These are phyloP conservation scores for Rhizopogon sp. DNA, from an alignment of 768 basidiomycete genomes.

Conservation along the genomic window DNA sequence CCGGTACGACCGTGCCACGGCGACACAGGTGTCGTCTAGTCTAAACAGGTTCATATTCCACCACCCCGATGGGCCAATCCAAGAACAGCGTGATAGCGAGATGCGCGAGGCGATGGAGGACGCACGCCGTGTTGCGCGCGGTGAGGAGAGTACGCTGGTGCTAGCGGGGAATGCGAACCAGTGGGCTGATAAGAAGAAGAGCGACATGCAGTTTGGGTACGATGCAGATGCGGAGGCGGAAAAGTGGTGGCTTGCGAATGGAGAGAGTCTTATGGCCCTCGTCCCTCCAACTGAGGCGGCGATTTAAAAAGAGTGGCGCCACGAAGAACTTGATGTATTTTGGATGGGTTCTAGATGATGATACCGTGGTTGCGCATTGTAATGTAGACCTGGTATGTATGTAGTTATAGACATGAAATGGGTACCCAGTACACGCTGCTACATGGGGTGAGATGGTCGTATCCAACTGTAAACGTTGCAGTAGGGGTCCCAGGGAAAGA, in stretches of 20 bases:
- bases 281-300: background rate
- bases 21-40: slow-evolving; percentile 45
- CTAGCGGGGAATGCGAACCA: slow-evolving; percentile 40
- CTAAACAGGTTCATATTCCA: slow-evolving; percentile 54
- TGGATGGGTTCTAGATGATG: background rate
- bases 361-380: background rate
- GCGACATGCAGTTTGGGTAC: slow-evolving; percentile 41
- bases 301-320: background rate
- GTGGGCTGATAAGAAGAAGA: slow-evolving; percentile 57
- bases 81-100: slow-evolving; percentile 42
- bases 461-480: too few relatives aligned
- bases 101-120: slow-evolving; percentile 49
- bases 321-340: background rate
- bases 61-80: slow-evolving; percentile 48
- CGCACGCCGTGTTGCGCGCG: slow-evolving; percentile 23
- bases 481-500: too few relatives aligned
- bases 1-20: slow-evolving; percentile 44
- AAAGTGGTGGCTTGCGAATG: slow-evolving; percentile 42
- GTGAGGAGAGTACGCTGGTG: slow-evolving; percentile 9
- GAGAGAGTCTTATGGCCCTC: slow-evolving; percentile 12
- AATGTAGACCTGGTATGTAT: background rate
- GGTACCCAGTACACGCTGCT: background rate
- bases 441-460: background rate
- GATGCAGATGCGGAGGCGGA: slow-evolving; percentile 50
- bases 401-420: background rate